A percentile compares a stretch with the other conserved stretches of the same genome.
phyloP scores from a whole-genome alignment of 768 basidiomycete genomes.

The Tulasnella sp. region DNA sequence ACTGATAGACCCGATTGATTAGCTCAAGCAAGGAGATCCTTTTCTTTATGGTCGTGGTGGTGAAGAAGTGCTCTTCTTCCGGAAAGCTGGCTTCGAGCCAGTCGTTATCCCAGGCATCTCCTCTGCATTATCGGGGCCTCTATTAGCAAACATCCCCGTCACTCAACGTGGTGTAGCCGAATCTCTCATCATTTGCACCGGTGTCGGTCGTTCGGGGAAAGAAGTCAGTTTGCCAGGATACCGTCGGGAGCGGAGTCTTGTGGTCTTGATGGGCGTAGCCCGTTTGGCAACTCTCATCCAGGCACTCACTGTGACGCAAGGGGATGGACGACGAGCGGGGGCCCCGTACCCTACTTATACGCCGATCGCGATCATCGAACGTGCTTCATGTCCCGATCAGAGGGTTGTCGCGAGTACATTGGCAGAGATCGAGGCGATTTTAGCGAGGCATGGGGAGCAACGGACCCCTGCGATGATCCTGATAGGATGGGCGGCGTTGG shows the following conservation, averaged over 20 bases:
- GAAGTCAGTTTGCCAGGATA: slow-evolving; percentile 80
- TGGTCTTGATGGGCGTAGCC: slow-evolving; percentile 93
- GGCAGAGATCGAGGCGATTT: slow-evolving; percentile 50
- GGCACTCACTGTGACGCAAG: slow-evolving; percentile 33
- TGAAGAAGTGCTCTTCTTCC: slow-evolving; percentile 90
- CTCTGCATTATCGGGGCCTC: slow-evolving; percentile 82
- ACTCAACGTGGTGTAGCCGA: slow-evolving; percentile 94
- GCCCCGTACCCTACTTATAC: slow-evolving; percentile 56
- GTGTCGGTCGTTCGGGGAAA: slow-evolving; percentile 79
- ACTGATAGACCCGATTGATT: no score
- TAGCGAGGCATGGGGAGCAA: slow-evolving; percentile 72
- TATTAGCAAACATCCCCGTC: slow-evolving; percentile 82
- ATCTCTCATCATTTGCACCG: slow-evolving; percentile 81
- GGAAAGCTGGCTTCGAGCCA: slow-evolving; percentile 70
- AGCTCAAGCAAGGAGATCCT: slow-evolving; percentile 98
- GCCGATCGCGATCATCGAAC: slow-evolving; percentile 89
- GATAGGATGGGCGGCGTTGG: slow-evolving; percentile 82
- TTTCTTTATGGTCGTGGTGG: slow-evolving; percentile 89
- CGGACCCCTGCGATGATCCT: slow-evolving; percentile 94
- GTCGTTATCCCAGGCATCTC: slow-evolving; percentile 82
- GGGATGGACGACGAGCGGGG: slow-evolving; percentile 33
- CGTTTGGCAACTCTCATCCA: slow-evolving; percentile 60
- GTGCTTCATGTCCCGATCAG: slow-evolving; percentile 91
- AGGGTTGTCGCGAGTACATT: slow-evolving; percentile 72
- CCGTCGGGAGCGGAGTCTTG: slow-evolving; percentile 64